Conservation (phyloP, 2,329 filamentous ascomycete species). For the Cladosporium oxysporum region DNA sequence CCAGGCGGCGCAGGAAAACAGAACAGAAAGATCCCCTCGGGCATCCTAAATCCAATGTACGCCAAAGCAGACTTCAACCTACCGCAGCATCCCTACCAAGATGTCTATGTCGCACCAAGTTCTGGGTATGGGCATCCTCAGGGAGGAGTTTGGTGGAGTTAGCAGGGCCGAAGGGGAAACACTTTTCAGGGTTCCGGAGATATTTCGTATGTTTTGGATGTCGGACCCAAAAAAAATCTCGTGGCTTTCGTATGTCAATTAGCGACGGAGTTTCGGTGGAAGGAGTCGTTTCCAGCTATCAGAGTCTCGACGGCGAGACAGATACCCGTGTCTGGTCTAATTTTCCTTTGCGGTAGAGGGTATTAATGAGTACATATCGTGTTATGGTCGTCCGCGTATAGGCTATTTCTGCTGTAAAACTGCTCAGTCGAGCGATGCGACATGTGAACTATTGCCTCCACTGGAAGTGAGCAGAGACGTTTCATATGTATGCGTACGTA, state of each 20-base stretch:
- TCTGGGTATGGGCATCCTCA: slow-evolving; percentile 20
- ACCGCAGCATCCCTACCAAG: slow-evolving; percentile 79
- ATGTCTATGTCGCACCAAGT: slow-evolving; percentile 73
- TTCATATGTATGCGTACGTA: background rate
- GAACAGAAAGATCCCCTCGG: slow-evolving; percentile 43
- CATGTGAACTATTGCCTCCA: background rate
- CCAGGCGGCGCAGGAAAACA: slow-evolving; percentile 11
- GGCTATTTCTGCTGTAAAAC: background rate
- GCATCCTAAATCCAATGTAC: slow-evolving; percentile 69
- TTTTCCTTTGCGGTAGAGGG: background rate
- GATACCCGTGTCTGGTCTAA: background rate
- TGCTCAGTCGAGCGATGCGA: background rate
- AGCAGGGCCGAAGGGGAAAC: background rate
- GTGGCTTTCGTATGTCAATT: background rate
- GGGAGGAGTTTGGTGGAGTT: slow-evolving; percentile 16
- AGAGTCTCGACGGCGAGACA: background rate
- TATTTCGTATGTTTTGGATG: background rate
- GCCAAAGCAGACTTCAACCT: slow-evolving; percentile 73
- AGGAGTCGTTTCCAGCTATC: background rate
- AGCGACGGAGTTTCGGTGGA: background rate
- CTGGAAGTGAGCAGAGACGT: background rate
- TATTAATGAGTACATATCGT: background rate
- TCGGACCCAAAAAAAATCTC: background rate
- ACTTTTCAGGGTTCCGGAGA: background rate
- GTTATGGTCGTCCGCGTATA: background rate